Evolutionary conservation across 345 rosid species (phyloP), one percentile per base, ranked within the genome.

Genomic region (Conringia planisiliqua): DNA sequence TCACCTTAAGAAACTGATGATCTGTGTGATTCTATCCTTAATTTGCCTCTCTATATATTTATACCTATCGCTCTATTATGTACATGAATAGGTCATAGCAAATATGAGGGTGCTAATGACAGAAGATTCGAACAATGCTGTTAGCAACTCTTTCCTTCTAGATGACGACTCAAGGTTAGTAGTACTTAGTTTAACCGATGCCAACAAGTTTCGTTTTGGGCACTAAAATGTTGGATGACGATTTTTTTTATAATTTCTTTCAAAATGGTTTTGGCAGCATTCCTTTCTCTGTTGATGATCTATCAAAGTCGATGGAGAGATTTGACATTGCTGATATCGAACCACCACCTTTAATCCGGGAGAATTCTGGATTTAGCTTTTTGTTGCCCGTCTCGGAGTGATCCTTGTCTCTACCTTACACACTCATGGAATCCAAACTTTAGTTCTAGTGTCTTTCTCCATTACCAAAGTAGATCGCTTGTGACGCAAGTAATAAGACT

Each of bases 111-210:
- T 89, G 70, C 55, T 90, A 6, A 94, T 94, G 97, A 94, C 98
- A 70, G 97, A 94, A 81, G 97, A 90, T 90, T 91, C 97, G 0
- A 90, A 89, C 83, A 90, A 89, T 73, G 98, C 97, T 13, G 96
- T 90, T 69, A 91, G 97, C 71, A 94, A 83, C 75, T 94, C 98
- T 12, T 94, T 94, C 86, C 85, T 94, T 59, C 72, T 94, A 70
- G 98, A 94, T 66, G 98, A 94, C 42, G 98, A 94, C 81, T 94
- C 97, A 22, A 94, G 98, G 98, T 93, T 58, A 60, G 79, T 68
- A 18, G 79, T 68, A 18, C 57, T 58, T 26, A 36, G n/a, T 38
- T 18, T 57, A 46, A 44, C 42, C 17, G 35, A 70, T 26, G 9
- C 61, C 12, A 20, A 40, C 39, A 60, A 13, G 64, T 54, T 56